phyloP scores from a whole-genome alignment of 257 asterid species.

The Asclepias syriaca region DNA sequence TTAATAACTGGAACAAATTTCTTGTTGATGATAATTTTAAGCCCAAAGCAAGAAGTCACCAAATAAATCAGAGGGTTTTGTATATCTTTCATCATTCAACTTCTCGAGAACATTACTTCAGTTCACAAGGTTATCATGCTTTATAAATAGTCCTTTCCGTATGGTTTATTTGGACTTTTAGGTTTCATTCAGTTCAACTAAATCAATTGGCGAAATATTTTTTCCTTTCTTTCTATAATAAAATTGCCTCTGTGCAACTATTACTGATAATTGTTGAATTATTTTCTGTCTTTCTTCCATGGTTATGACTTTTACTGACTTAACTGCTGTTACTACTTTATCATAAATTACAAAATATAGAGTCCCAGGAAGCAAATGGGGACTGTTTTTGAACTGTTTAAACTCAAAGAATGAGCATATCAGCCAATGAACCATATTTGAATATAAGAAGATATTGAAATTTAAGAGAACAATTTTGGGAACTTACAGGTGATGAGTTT shows the following conservation, averaged over 20 bases:
- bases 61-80: background rate
- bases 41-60: background rate
- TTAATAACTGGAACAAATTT: background rate
- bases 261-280: background rate
- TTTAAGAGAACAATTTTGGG: conserved; percentile 5
- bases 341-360: background rate
- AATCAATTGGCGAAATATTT: background rate
- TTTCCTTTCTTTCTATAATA: background rate
- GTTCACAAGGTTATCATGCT: background rate
- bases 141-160: background rate
- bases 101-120: background rate
- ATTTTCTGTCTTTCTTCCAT: background rate
- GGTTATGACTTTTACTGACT: background rate
- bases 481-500: conserved; percentile 47
- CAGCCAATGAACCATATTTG: background rate
- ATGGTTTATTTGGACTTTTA: background rate
- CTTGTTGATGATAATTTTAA: background rate
- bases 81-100: background rate
- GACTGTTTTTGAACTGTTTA: background rate
- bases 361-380: background rate
- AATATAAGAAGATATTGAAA: background rate
- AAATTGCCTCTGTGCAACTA: background rate
- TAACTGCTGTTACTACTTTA: background rate
- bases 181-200: no score
- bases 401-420: background rate